A percentile compares a stretch with the other conserved stretches of the same genome.
Evolutionary conservation across 2,329 filamentous ascomycete genomes (phyloP).

Genomic region (Microdochium bolleyi): DNA sequence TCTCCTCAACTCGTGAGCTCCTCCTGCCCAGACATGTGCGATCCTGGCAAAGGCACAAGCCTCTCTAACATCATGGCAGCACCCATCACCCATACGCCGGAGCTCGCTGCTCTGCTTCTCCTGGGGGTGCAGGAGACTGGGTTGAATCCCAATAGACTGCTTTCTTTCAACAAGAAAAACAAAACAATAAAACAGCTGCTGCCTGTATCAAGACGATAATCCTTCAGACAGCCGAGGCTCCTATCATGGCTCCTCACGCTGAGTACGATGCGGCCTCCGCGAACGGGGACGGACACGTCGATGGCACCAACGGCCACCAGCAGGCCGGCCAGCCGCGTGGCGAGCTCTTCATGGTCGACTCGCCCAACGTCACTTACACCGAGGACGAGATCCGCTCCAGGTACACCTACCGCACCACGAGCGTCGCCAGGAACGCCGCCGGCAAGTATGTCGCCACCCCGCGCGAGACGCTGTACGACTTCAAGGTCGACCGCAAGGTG

Average conservation of each 20-base stretch:
- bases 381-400: slow-evolving; percentile 82
- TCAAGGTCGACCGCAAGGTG: slow-evolving; percentile 92
- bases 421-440: slow-evolving; percentile 58
- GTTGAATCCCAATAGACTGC: slow-evolving; percentile 46
- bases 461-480: slow-evolving; percentile 86
- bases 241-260: slow-evolving; percentile 89
- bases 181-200: slow-evolving; percentile 14
- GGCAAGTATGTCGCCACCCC: slow-evolving; percentile 80
- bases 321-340: slow-evolving; percentile 30
- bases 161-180: slow-evolving; percentile 13
- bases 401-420: slow-evolving; percentile 94
- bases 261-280: slow-evolving; percentile 46
- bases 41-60: neutral
- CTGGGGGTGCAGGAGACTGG: slow-evolving; percentile 73
- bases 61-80: slow-evolving; percentile 36
- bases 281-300: slow-evolving; percentile 50
- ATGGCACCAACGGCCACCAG: slow-evolving; percentile 19
- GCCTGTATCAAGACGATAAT: slow-evolving; percentile 4
- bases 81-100: slow-evolving; percentile 94
- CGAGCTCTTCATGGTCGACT: slow-evolving; percentile 77
- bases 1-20: slow-evolving; percentile 84
- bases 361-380: slow-evolving; percentile 88
- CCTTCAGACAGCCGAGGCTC: neutral
- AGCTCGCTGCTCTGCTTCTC: slow-evolving; percentile 86
- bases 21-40: neutral